Base-by-base conservation (phyloP, 805 yeast species). In the Saturnispora besseyi region DNA sequence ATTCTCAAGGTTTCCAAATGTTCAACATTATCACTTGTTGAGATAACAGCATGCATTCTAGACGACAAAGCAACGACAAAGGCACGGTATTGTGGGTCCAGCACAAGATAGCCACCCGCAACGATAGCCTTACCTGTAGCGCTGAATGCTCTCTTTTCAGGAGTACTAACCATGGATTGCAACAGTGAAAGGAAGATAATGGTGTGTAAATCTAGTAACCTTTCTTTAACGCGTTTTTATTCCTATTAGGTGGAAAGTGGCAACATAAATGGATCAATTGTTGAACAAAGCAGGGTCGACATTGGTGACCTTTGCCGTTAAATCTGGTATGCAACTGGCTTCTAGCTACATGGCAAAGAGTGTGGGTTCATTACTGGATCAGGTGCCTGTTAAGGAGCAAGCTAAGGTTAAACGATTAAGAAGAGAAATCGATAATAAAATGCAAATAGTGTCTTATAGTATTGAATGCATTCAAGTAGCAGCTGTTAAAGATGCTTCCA, bases 41-140 rank as follows among this genome's bases (percentile, higher is more conserved):
- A 44, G 29, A 41, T 50, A 30, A 41, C 45, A n/a, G 95, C 87
- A 62, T 90, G 90, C 87, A 93, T 91, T 54, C 98, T 74, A 5
- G 96, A 79, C 1, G 95, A 84, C 15, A 93, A 74, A 0, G 96
- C 98, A 11, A 91, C 81, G 3, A 87, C 95, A 62, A 82, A 85
- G 0, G 96, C 80, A 43, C 73, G 68, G 67, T 84, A 90, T 34
- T 65, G 65, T 0, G 90, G 90, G 51, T 86, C 93, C 21, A 93
- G 69, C 0, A 93, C 98, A 32, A 93, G 73, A 62, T 93, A 93
- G 0, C 99, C 99, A 18, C 99, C 99, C 0, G 93, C 96, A 11
- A 93, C 59, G 28, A 93, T 71, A 1, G 97, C 98, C 64, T 93
- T 93, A 0, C 98, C 97, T 0, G 99, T 97, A 0, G 98, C 95